Evolutionary conservation across 441 rosid genomes (phyloP), one percentile per base, ranked within the genome.

Genomic region (Lagerstroemia fauriei): DNA sequence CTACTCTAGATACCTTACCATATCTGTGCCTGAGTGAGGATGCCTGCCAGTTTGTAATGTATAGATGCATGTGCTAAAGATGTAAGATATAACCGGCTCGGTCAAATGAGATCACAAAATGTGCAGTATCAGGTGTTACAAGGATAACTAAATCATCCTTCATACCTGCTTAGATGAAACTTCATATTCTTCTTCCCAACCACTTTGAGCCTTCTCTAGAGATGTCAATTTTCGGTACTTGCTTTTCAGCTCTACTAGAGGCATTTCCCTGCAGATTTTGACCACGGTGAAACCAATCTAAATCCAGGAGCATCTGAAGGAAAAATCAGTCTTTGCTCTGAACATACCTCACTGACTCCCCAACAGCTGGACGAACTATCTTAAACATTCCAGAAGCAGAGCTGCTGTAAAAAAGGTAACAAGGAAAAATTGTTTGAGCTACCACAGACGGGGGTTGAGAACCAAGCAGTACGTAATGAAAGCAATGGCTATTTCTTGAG

Each of bases 171-270:
- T 95, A 76, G 98, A 96, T 48, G 99, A 95, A 88, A 94, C 85
- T 87, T 92, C 95, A 85, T 92, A 96, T 84, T 96, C 99, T 77
- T 95, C 99, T 89, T 96, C 97, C 99, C 99, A 96, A 71, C 98
- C 96, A 77, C 72, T 85, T 47, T 81, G 86, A 78, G 99, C 95
- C 88, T 94, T 94, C 89, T 94, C 97, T 47, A 93, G 80, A 41
- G 95, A 93, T 51, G 92, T 85, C 74, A 94, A 82, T 85, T 91
- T 95, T 86, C 96, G 87, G 85, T 95, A 95, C 86, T 96, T 96
- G 83, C 84, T 89, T 91, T 92, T 96, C 75, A 96, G 87, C 87
- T 95, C 99, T n/a, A 88, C 81, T 74, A 91, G 89, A 81, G 96
- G 81, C 99, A 95, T 95, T 86, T 96, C 99, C 91, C 99, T 96